Evolutionary conservation across 768 basidiomycete genomes (phyloP), one percentile per base, ranked within the genome.

Genomic region (Dentipellis fragilis): DNA sequence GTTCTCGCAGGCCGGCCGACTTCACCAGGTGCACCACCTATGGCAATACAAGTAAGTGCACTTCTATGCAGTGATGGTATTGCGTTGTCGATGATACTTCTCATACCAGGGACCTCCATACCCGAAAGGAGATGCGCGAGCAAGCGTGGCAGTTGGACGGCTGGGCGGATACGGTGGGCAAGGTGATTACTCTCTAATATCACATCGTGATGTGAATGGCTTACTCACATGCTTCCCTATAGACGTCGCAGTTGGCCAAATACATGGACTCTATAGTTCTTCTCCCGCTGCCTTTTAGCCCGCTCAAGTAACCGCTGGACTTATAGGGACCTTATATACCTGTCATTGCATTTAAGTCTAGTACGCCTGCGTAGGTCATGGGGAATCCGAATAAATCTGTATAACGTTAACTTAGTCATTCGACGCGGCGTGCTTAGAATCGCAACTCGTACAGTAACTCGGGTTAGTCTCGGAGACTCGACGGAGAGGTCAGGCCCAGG

Each of bases 141-240:
- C 81, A 85, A 67, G 93, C 93, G 21, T 99, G 95, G 95, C 80
- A 89, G 64, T 77, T 92, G 62, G 91, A 94, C 58, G 93, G 92
- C 4, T 99, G 95, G 95, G 87, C 89, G 46, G 89, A 90, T 69
- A 95, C 93, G 0, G 93, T 95, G 36, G 84, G 85, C 58, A 92
- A 94, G 84, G 93, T 49, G 22, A 35, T 8, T 84, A 61, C 51
- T 29, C 16, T 52, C 7, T 10, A 21, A 55, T 19, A 10, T 19
- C 19, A 38, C 17, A 11, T 5, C 36, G 9, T 19, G 4, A 5
- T 42, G 10, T 4, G 37, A 21, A 21, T 38, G 10, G 16, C 10
- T 49, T 56, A 19, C 45, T 16, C 29, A 29, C 3, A 29, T 29
- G 3, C 29, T 35, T 4, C 10, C 48, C 4, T 19, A n/a, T 69